Evolutionary conservation across 306 rosid species (phyloP), one percentile per base, ranked within the genome.

Genomic region (Vachellia pachyceras): DNA sequence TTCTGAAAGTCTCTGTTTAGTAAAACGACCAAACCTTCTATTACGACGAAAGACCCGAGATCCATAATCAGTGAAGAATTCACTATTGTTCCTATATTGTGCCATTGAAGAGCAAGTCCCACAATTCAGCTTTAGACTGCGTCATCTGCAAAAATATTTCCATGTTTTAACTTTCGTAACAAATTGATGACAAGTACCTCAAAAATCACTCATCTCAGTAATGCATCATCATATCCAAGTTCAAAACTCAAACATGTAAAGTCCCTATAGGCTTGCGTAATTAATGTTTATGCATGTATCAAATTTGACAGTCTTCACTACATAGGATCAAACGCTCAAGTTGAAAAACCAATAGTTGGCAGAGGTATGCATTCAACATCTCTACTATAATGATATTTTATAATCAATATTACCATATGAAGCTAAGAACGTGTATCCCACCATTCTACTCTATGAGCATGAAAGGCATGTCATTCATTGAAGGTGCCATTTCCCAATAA

Each of bases 1-100:
- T 50, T 84, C 79, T 20, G 82, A 80, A 71, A 92, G 83, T 80
- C 85, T 88, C 37, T 67, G 90, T 18, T 84, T 88, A 10, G 88
- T 76, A 75, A 90, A 63, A 81, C 98, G 91, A 41, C 91, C 89
- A 78, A 92, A 57, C 87, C 88, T 88, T 80, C 89, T 90, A 82
- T 94, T 87, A 69, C 92, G 91, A 12, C 97, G 98, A 50, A 77
- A 81, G 80, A 77, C 75, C 77, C 89, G 88, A 73, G 82, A 76
- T 46, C 88, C 94, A 72, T 83, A 82, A 71, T 84, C 94, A 0
- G 83, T 77, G 73, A 83, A 73, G 84, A 82, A 73, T 69, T 89
- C 97, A 54, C 83, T 81, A 69, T 64, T 73, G 84, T 74, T 80
- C 69, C 90, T 89, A 75, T 64, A 40, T 37, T 82, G 80, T 33